Evolutionary conservation across 2,329 filamentous ascomycete species (phyloP), one percentile per base, ranked within the genome.

Genomic region (Bertia moriformis): DNA sequence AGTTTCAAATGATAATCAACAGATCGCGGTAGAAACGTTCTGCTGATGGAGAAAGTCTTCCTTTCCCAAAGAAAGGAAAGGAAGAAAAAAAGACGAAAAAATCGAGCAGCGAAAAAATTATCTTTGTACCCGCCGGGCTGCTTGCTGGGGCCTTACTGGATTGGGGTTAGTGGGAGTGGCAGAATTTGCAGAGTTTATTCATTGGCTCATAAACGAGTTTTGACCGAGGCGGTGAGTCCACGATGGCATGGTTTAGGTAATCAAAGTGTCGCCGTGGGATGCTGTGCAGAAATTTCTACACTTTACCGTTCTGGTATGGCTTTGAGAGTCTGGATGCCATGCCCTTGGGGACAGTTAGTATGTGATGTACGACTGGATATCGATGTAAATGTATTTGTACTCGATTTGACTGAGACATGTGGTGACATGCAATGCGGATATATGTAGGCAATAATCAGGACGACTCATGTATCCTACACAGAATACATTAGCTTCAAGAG

Each of bases 31-130:
- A 35, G 32, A 35, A 35, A 35, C 32, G 10, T 35, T 35, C 32
- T 35, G 32, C 17, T 35, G 32, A 35, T 35, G 32, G 32, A 35
- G 32, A 35, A 17, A 35, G 32, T 12, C 32, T 17, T 12, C 10
- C 32, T 35, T 35, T 35, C 32, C 32, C 32, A 35, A 35, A 35
- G 32, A 35, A 35, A 35, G 17, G 32, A 35, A 35, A 35, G 32
- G 17, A 35, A 35, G 15, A 17, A 35, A 35, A 35, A 17, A 18
- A 35, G 32, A 35, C 7, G 32, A 35, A 35, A 35, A 35, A 35
- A 13, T 10, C 15, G 10, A 10, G 32, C n/a, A 35, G 32, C 12
- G 15, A 35, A 35, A 35, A 35, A 35, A 17, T 17, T 35, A 7
- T 7, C 32, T 35, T 35, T 35, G 10, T 10, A 29, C 32, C 15